Evolutionary conservation across 2,329 filamentous ascomycete genomes (phyloP).

Genomic region (Lomentospora prolificans): DNA sequence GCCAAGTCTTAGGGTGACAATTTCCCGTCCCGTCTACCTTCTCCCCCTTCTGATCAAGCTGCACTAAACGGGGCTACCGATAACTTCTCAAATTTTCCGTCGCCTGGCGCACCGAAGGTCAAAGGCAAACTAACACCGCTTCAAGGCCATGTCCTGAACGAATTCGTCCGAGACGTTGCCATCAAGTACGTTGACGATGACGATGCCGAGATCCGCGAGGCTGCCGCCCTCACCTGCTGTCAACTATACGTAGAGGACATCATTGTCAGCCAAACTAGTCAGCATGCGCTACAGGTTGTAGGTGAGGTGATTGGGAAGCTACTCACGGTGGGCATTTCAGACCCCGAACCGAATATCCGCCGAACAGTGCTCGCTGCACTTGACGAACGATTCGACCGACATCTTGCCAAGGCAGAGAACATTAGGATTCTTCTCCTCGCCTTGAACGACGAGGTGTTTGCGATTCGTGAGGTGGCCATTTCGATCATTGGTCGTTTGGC

Average conservation of each 20-base stretch:
- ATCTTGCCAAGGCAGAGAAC: constrained; percentile 95
- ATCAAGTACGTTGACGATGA: constrained; percentile 98
- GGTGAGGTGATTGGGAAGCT: constrained; percentile 97
- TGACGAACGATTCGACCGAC: constrained; percentile 87
- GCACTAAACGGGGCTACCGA: background rate
- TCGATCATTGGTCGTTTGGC: constrained; percentile 92
- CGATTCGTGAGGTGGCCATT: constrained; percentile 88
- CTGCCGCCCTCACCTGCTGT: constrained; percentile 91
- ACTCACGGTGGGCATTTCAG: constrained; percentile 86
- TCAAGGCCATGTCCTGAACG: constrained; percentile 77
- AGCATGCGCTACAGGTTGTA: constrained; percentile 93
- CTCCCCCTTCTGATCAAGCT: background rate
- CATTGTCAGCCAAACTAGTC: constrained; percentile 95
- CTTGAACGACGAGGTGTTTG: constrained; percentile 88
- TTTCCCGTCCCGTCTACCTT: background rate
- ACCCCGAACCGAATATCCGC: constrained; percentile 81
- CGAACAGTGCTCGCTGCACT: constrained; percentile 80
- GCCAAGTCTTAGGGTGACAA: constrained; percentile 2
- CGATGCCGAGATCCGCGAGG: constrained; percentile 84
- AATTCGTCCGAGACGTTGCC: constrained; percentile 96
- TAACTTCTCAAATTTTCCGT: background rate
- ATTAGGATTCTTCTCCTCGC: constrained; percentile 92
- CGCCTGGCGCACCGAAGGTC: background rate
- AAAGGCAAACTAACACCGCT: constrained; percentile 6
- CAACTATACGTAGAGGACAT: constrained; percentile 95